A percentile compares a stretch with the other conserved stretches of the same genome.
Evolutionary conservation across 2,329 filamentous ascomycete species (phyloP).

Genomic region (Torrubiella hemipterigena): DNA sequence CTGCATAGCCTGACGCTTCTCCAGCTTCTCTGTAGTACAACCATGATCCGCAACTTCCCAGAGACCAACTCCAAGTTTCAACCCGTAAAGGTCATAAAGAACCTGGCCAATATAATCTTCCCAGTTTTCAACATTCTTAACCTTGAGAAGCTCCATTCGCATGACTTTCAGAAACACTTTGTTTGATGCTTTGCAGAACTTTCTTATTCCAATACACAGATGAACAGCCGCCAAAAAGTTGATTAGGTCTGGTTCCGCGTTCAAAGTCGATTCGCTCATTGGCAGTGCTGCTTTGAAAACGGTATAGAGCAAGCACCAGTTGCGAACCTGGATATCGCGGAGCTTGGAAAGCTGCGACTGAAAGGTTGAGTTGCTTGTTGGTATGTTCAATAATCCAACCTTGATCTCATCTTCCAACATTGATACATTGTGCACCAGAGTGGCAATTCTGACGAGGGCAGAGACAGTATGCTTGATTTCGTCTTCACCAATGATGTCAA

Average conservation of each 20-base stretch:
- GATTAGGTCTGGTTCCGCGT: slow-evolving; percentile 59
- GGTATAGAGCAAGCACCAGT: slow-evolving; percentile 80
- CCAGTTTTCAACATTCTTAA: slow-evolving; percentile 67
- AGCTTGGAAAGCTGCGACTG: slow-evolving; percentile 50
- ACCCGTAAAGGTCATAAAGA: slow-evolving; percentile 69
- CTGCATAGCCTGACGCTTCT: slow-evolving; percentile 67
- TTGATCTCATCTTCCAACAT: slow-evolving; percentile 80
- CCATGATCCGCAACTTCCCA: slow-evolving; percentile 66
- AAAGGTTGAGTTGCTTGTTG: slow-evolving; percentile 44
- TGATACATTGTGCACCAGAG: slow-evolving; percentile 66
- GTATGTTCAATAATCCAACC: slow-evolving; percentile 56
- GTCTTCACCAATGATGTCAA: slow-evolving; percentile 73
- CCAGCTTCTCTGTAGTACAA: slow-evolving; percentile 65
- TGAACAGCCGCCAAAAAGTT: slow-evolving; percentile 75
- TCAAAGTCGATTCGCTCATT: slow-evolving; percentile 49
- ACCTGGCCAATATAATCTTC: slow-evolving; percentile 81
- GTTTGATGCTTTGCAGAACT: slow-evolving; percentile 73
- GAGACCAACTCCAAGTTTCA: slow-evolving; percentile 59
- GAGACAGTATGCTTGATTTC: slow-evolving; percentile 64
- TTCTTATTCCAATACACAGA: slow-evolving; percentile 70
- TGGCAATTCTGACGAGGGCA: slow-evolving; percentile 58
- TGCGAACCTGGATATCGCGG: slow-evolving; percentile 75
- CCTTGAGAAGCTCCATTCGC: slow-evolving; percentile 69
- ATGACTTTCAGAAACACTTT: slow-evolving; percentile 84
- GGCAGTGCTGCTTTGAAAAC: slow-evolving; percentile 69